Conservation (phyloP, 345 rosid species). For the Camelina hispida region DNA sequence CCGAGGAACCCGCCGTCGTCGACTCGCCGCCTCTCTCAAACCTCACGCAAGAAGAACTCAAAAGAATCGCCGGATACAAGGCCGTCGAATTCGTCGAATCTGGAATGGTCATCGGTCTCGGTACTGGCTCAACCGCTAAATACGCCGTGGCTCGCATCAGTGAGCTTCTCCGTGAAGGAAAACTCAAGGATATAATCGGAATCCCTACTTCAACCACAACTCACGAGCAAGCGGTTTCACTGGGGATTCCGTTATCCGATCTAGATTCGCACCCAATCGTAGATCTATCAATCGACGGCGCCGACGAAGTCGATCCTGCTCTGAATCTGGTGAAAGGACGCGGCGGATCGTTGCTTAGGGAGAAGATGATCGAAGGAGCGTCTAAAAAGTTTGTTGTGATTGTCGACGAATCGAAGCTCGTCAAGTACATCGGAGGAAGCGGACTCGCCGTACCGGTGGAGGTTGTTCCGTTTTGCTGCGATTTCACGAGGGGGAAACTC, state of each 20-base stretch:
- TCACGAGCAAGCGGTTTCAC: conserved; percentile 76
- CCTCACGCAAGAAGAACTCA: conserved; percentile 81
- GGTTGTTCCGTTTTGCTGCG: conserved; percentile 83
- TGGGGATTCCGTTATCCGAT: conserved; percentile 82
- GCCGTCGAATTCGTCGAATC: conserved; percentile 94
- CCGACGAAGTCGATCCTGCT: conserved; percentile 88
- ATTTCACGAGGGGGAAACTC: conserved; percentile 62
- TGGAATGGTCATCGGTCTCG: conserved; percentile 96
- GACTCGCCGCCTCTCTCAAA: conserved; percentile 38
- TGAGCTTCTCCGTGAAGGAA: conserved; percentile 74
- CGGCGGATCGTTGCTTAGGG: conserved; percentile 86
- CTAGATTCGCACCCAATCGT: conserved; percentile 70
- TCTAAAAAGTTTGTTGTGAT: conserved; percentile 71
- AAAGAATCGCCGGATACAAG: conserved; percentile 76
- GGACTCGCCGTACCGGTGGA: conserved; percentile 87
- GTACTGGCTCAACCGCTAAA: conserved; percentile 95
- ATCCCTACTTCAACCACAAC: conserved; percentile 87
- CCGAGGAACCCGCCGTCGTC: conserved; percentile 42
- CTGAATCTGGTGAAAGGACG: conserved; percentile 90
- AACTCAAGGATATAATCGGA: conserved; percentile 68
- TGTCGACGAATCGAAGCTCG: conserved; percentile 75
- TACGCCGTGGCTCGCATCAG: conserved; percentile 90
- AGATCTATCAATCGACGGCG: conserved; percentile 94
- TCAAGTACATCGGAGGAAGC: conserved; percentile 66
- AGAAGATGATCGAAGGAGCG: conserved; percentile 93